Evolutionary conservation across 2,329 filamentous ascomycete genomes (phyloP).

Genomic region (Cladophialophora psammophila): DNA sequence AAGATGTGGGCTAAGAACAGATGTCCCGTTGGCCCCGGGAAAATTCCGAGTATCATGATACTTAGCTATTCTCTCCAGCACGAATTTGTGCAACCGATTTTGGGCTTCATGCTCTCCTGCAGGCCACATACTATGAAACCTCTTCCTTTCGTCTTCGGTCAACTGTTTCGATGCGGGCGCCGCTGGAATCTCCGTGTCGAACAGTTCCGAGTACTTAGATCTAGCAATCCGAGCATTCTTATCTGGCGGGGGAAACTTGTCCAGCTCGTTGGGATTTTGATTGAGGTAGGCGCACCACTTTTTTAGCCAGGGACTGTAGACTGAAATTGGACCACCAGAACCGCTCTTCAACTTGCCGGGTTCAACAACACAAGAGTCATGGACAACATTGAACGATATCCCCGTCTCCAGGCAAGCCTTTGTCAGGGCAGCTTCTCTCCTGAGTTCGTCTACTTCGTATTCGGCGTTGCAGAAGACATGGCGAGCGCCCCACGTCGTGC

Average conservation of each 20-base stretch:
- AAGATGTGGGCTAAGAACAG: slow-evolving; percentile 74
- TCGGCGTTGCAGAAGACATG: slow-evolving; percentile 85
- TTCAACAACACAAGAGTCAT: slow-evolving; percentile 83
- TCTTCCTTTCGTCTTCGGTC: slow-evolving; percentile 63
- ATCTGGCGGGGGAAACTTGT: slow-evolving; percentile 64
- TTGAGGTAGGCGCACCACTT: slow-evolving; percentile 78
- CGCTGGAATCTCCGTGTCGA: slow-evolving; percentile 66
- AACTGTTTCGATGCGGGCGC: slow-evolving; percentile 70
- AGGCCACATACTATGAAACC: slow-evolving; percentile 70
- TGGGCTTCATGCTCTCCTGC: slow-evolving; percentile 76
- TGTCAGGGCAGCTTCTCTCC: slow-evolving; percentile 75
- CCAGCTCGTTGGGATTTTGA: slow-evolving; percentile 70
- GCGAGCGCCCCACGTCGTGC: slow-evolving; percentile 73
- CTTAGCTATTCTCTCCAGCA: slow-evolving; percentile 65
- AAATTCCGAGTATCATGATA: slow-evolving; percentile 74
- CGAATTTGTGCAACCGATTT: slow-evolving; percentile 70
- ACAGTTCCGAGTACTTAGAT: slow-evolving; percentile 62
- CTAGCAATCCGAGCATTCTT: slow-evolving; percentile 62
- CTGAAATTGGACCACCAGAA: slow-evolving; percentile 79
- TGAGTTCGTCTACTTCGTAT: slow-evolving; percentile 89
- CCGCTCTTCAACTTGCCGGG: slow-evolving; percentile 70
- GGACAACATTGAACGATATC: slow-evolving; percentile 73
- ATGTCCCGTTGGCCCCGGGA: slow-evolving; percentile 69
- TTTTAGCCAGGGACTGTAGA: slow-evolving; percentile 84
- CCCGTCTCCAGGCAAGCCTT: slow-evolving; percentile 66